These are phyloP conservation scores for Emergomyces pasteurianus DNA, from an alignment of 2,329 filamentous ascomycete genomes.

Conservation along the genomic window DNA sequence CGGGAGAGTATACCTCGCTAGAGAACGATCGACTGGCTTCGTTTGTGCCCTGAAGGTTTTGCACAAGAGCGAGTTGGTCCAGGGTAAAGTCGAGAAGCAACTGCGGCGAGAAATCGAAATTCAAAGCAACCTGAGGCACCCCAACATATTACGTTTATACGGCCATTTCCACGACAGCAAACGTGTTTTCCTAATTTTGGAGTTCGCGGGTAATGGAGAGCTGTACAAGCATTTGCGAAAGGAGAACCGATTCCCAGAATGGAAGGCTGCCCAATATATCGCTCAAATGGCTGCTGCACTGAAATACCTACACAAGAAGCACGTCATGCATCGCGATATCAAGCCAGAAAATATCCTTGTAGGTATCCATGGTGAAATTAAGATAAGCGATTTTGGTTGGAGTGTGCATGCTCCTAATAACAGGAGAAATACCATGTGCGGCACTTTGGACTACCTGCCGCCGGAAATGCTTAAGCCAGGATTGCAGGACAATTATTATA, in stretches of 20 bases:
- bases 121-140: constrained; percentile 74
- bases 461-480: constrained; percentile 92
- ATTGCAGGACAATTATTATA: constrained; percentile 74
- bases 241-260: constrained; percentile 70
- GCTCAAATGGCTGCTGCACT: constrained; percentile 85
- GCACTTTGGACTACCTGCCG: constrained; percentile 91
- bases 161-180: constrained; percentile 85
- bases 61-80: constrained; percentile 71
- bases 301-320: constrained; percentile 87
- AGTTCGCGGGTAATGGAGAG: constrained; percentile 76
- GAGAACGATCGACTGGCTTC: constrained; percentile 66
- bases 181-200: constrained; percentile 74
- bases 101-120: constrained; percentile 82
- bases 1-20: constrained; percentile 72
- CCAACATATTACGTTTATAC: constrained; percentile 72
- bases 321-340: constrained; percentile 94
- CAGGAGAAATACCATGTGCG: constrained; percentile 87
- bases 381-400: constrained; percentile 98
- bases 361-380: constrained; percentile 94
- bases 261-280: constrained; percentile 76
- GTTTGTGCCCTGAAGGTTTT: constrained; percentile 79
- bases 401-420: constrained; percentile 95
- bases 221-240: constrained; percentile 76
- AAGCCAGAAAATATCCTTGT: constrained; percentile 97
- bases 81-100: constrained; percentile 75